A percentile compares a stretch with the other conserved stretches of the same genome.
These are phyloP conservation scores for Fraxinus cuspidata DNA, from an alignment of 257 asterid species.

Conservation along the genomic window DNA sequence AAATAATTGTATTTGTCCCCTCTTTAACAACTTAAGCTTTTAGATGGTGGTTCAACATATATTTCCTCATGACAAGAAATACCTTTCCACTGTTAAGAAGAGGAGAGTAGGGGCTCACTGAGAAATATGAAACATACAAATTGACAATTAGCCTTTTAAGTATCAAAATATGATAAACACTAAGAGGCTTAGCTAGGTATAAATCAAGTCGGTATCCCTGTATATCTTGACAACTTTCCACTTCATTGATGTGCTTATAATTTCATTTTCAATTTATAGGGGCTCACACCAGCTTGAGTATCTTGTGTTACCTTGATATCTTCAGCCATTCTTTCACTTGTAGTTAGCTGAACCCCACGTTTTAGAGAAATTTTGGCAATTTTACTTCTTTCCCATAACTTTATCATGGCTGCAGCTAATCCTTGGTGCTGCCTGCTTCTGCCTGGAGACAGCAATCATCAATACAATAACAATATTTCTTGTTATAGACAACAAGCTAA, in stretches of 20 bases:
- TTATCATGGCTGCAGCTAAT: slow-evolving; percentile 85
- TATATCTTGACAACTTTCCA: slow-evolving; percentile 4
- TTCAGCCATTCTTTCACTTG: slow-evolving; percentile 99
- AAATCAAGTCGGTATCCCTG: slow-evolving; percentile 1
- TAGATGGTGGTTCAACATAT: not conserved
- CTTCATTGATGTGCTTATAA: slow-evolving; percentile 9
- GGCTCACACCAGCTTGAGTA: slow-evolving; percentile 14
- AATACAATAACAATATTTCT: slow-evolving; percentile 4
- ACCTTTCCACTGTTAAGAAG: not conserved
- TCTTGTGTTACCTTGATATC: slow-evolving; percentile 76
- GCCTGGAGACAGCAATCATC: slow-evolving; percentile 50
- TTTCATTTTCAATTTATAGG: not conserved
- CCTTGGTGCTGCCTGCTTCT: slow-evolving; percentile 99
- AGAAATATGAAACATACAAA: slow-evolving; percentile 13
- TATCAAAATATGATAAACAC: not conserved
- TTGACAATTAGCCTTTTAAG: slow-evolving; percentile 9
- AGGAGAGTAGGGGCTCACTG: not conserved
- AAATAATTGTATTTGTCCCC: not conserved
- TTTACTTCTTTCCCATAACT: slow-evolving; percentile 93
- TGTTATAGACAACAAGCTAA: not conserved
- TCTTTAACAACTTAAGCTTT: not conserved
- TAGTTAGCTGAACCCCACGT: slow-evolving; percentile 94
- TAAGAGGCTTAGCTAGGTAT: slow-evolving; percentile 11
- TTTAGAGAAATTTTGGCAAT: slow-evolving; percentile 85
- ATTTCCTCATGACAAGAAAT: not conserved